Evolutionary conservation across 2,329 filamentous ascomycete species (phyloP), one percentile per base, ranked within the genome.

Genomic region (Aureobasidium namibiae): DNA sequence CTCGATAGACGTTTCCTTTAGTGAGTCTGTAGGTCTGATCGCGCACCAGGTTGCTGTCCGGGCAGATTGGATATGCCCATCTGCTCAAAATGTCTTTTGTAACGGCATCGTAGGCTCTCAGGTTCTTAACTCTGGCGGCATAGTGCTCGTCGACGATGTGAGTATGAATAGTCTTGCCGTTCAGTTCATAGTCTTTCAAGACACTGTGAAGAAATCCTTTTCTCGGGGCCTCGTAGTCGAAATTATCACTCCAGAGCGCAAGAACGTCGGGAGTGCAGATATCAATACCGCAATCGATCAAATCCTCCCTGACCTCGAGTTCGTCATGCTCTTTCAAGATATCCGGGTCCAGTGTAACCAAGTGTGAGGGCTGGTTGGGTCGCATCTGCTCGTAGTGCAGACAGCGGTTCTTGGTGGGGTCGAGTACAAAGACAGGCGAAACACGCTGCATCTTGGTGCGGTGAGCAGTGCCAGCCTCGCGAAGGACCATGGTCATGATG

Each of bases 251-350:
- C 90, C 94, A 99, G 60, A 97, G 76, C 8, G 92, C 92, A 44
- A 97, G 81, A 9, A 96, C 92, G 69, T 97, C 94, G 0, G 92
- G 92, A 1, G 94, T 97, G 74, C 92, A 97, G 64, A 99, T 97
- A 70, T 99, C 94, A 68, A 99, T 94, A 56, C 90, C 89, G 66
- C 90, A 92, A 72, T 99, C 94, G 62, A 97, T 88, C 61, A 99
- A 77, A 73, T 99, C 92, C 63, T 88, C 84, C 39, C 92, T 85
- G 21, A 96, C 79, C 66, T 95, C 90, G 53, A 96, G 82, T 70
- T 95, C 89, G 6, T 82, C 78, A 64, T 88, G 80, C 50, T 83
- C 80, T 56, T 87, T 84, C 18, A 96, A 77, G n/a, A 96, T 78
- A 38, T 90, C 86, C 2, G 89, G 82, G 67, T 96, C 91, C 48